Evolutionary conservation across 2,329 filamentous ascomycete species (phyloP), one percentile per base, ranked within the genome.

Genomic region (Penicillium sp.): DNA sequence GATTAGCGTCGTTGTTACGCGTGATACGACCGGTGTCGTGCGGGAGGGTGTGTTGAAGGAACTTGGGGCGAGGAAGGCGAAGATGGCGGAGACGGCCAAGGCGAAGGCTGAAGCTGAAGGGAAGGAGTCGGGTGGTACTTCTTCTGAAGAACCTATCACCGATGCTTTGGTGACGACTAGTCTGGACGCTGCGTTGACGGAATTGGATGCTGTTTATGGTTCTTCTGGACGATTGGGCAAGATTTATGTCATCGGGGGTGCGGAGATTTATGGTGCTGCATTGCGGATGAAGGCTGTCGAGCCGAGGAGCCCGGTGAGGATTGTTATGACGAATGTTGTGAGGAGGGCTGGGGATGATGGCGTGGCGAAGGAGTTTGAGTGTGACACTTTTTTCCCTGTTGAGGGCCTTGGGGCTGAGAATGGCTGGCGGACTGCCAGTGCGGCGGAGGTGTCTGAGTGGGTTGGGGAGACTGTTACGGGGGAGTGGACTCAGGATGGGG

Each of bases 231-330:
- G 65, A 13, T 69, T 88, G 37, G 85, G 83, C 9, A 85, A 86
- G 69, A 84, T 92, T 3, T 98, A 93, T 77, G 86, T 98, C 47
- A 97, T 99, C 71, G 95, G 95, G 26, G 95, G 95, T 4, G 91
- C 88, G 59, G 90, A 93, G 79, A 89, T 98, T 67, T 99, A 98
- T 78, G 82, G 81, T 42, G 85, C 88, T 24, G 89, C 92, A 15
- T 81, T 98, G 72, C 56, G 67, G 12, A 59, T 74, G 47, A 61
- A 22, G 47, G 55, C 9, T 44, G 64, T 37, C 9, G 45, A 62
- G 33, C 2, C 13, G 35, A 40, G 40, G 50, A 58, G 62, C 47
- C 65, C 66, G 24, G 60, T 80, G 40, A 64, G 78, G 58, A 74
- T 80, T 65, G 71, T 80, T 24, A 76, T 80, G 78, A 80, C 78